Evolutionary conservation across 495 filamentous ascomycete genomes (phyloP).

Genomic region (Aspergillus sclerotioniger): DNA sequence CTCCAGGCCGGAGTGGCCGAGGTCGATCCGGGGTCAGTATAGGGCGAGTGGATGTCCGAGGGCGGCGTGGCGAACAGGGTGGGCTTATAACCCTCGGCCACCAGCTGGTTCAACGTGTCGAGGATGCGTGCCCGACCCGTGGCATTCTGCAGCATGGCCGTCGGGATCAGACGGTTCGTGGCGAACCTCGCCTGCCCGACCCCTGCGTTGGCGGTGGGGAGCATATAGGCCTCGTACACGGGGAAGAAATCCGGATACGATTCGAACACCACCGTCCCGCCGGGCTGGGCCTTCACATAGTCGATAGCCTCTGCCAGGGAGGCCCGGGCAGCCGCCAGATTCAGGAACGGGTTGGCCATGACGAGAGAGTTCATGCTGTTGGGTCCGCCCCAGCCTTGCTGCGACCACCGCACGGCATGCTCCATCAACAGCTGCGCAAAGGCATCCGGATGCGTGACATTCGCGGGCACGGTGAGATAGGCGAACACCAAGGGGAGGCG

Average conservation of each 20-base stretch:
- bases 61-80: constrained; percentile 26
- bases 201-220: constrained; percentile 22
- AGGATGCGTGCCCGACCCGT: constrained; percentile 25
- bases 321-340: constrained; percentile 24
- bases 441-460: constrained; percentile 16
- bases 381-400: constrained; percentile 49
- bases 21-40: too few species aligned
- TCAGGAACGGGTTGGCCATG: constrained; percentile 35
- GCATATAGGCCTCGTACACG: constrained; percentile 37
- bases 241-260: constrained; percentile 27
- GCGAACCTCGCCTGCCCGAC: constrained; percentile 30
- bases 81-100: constrained; percentile 21
- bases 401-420: constrained; percentile 39
- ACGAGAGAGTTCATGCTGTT: constrained; percentile 35
- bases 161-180: constrained; percentile 37
- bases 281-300: constrained; percentile 25
- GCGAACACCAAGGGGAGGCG: constrained; percentile 32
- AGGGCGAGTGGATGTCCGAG: constrained; percentile 17
- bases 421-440: constrained; percentile 38
- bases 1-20: constrained; percentile 46
- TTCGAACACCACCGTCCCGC: constrained; percentile 29
- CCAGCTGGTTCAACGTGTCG: constrained; percentile 9
- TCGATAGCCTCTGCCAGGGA: constrained; percentile 28
- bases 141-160: constrained; percentile 22
- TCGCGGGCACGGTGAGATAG: constrained; percentile 27